These are phyloP conservation scores for Backusella luteola DNA, from an alignment of 192 early-diverging fungal genomes.

Conservation along the genomic window DNA sequence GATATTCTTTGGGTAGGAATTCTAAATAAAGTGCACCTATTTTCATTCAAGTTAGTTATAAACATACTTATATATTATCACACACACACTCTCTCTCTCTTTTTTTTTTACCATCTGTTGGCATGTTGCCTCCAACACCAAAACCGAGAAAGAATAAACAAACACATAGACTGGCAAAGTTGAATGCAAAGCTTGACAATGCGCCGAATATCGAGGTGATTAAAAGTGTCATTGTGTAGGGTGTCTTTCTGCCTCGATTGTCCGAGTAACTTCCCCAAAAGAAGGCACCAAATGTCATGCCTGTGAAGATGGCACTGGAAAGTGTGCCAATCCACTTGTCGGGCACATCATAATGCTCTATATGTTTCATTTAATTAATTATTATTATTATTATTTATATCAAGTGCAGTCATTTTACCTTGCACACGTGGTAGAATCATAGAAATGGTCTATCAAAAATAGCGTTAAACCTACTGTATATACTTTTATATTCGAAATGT, in stretches of 20 bases:
- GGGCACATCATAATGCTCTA: constrained; percentile 64
- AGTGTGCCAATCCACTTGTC: constrained; percentile 66
- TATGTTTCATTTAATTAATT: too few species aligned
- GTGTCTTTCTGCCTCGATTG: constrained; percentile 66
- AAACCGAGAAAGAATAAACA: constrained; percentile 67
- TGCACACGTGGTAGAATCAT: constrained; percentile 75
- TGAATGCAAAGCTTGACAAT: constrained; percentile 63
- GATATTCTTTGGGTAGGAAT: constrained; percentile 76
- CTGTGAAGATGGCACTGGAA: constrained; percentile 69
- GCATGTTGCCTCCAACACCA: constrained; percentile 71
- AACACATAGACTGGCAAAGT: constrained; percentile 60
- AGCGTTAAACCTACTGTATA: not conserved
- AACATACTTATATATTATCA: not conserved
- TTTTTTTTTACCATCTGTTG: constrained; percentile 48
- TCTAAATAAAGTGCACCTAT: constrained; percentile 81
- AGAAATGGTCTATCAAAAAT: constrained; percentile 55
- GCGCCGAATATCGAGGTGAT: constrained; percentile 72
- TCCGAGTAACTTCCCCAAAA: constrained; percentile 82
- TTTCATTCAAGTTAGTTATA: not conserved
- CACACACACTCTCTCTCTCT: not conserved
- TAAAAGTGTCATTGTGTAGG: constrained; percentile 75
- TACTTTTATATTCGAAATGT: not conserved
- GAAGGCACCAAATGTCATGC: constrained; percentile 81
- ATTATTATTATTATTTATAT: too few species aligned
- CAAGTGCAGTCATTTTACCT: constrained; percentile 32